Evolutionary conservation across 2,329 filamentous ascomycete genomes (phyloP).

Genomic region (Penicillium sp.): DNA sequence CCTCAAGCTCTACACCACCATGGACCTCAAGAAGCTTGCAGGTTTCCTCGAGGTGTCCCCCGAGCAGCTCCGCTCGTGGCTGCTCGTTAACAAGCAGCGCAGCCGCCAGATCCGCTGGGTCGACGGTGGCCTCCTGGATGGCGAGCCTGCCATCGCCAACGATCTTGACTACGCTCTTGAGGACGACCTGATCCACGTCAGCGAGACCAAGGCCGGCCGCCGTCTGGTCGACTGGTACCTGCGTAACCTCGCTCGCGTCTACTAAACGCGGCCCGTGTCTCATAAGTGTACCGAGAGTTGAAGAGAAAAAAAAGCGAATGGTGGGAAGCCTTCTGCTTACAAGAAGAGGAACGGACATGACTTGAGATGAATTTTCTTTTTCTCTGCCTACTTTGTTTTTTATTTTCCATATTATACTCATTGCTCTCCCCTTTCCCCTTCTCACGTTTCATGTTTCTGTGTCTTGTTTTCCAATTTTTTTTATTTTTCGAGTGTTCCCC

Average conservation of each 20-base stretch:
- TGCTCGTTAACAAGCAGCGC: conserved; percentile 97
- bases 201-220: conserved; percentile 95
- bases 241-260: conserved; percentile 91
- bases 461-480: conserved; percentile 11
- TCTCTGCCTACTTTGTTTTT: conserved; percentile 20
- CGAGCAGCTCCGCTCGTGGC: conserved; percentile 91
- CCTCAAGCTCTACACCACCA: conserved; percentile 97
- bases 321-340: conserved; percentile 17
- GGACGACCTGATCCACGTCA: conserved; percentile 96
- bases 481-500: conserved; percentile 11
- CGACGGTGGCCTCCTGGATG: conserved; percentile 84
- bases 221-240: conserved; percentile 99
- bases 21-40: conserved; percentile 97
- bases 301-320: conserved; percentile 20
- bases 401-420: conserved; percentile 18
- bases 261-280: conserved; percentile 53
- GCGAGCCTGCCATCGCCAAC: conserved; percentile 87
- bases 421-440: conserved; percentile 3
- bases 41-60: conserved; percentile 95
- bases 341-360: conserved; percentile 26
- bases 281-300: conserved; percentile 14
- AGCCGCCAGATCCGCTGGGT: conserved; percentile 94
- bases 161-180: conserved; percentile 97
- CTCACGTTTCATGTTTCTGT: conserved; percentile 10
- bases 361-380: conserved; percentile 27